Conservation (phyloP, 2,329 filamentous ascomycete genomes). For the Hymenoscyphus occultus region DNA sequence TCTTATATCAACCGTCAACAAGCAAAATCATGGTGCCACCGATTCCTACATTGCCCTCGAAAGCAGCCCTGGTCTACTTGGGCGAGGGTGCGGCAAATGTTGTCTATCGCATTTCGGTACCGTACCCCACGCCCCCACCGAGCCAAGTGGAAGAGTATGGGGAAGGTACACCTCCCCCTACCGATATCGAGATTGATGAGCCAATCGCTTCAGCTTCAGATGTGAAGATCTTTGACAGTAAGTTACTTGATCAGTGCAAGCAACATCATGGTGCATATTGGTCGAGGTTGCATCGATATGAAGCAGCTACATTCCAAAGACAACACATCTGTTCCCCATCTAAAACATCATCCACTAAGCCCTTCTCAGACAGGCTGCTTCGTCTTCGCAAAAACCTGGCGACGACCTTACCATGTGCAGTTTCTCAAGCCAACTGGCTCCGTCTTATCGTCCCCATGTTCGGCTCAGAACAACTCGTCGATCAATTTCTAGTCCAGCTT, state of each 20-base stretch:
- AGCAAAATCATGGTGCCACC: slow-evolving; percentile 1
- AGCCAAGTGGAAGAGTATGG: slow-evolving; percentile 40
- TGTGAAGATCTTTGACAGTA: slow-evolving; percentile 15
- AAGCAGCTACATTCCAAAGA: not conserved
- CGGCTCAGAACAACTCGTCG: slow-evolving; percentile 49
- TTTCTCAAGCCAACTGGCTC: slow-evolving; percentile 45
- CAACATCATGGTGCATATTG: not conserved
- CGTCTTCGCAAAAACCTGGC: slow-evolving; percentile 58
- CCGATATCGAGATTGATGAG: slow-evolving; percentile 22
- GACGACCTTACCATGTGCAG: slow-evolving; percentile 45
- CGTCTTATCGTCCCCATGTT: slow-evolving; percentile 56
- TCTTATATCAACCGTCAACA: not conserved
- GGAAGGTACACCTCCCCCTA: slow-evolving; percentile 26
- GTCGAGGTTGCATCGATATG: not conserved
- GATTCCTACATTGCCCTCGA: slow-evolving; percentile 8
- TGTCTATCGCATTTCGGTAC: slow-evolving; percentile 59
- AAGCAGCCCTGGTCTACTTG: slow-evolving; percentile 40
- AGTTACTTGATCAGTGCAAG: slow-evolving; percentile 7
- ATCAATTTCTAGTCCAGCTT: slow-evolving; percentile 52
- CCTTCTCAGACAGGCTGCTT: slow-evolving; percentile 49
- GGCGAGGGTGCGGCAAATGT: slow-evolving; percentile 75
- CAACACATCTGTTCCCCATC: no score
- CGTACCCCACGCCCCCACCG: slow-evolving; percentile 25
- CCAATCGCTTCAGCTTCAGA: not conserved
- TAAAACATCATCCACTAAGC: slow-evolving; percentile 10